Base-by-base conservation (phyloP, 2,329 filamentous ascomycete genomes). In the Tetracladium maxilliforme region DNA sequence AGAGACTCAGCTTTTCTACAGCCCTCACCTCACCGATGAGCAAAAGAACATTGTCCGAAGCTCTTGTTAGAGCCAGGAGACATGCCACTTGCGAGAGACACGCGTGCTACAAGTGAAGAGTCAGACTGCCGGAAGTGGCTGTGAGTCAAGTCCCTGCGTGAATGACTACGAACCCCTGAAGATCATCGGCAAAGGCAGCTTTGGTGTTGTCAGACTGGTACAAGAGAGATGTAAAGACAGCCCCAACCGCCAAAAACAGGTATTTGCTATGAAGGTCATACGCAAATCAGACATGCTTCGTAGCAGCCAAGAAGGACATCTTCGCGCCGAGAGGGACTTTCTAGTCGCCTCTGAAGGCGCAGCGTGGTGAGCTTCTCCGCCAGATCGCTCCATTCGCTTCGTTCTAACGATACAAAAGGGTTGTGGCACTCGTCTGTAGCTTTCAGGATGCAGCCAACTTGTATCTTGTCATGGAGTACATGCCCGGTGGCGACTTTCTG, bases 181-280 rank as follows among this genome's bases (percentile, higher is more conserved):
- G 37, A 63, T 92, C 11, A 61, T 95, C 5, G 86, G 90, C 0
- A 92, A 90, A 45, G 87, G 90, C 7, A 94, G 86, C 43, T 98
- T 95, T 50, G 87, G 90, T 0, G 75, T 93, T 14, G 90, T 98
- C 10, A 70, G 77, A 22, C 61, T 98, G 18, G 86, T 95, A 3
- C 73, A 72, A 28, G 78, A 86, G 44, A 76, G 57, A 34, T 28
- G 34, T 11, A 33, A 42, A 14, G 28, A 28, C 21, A 25, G 10
- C 13, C 3, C 6, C 6, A 9, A 7, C 8, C 22, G 33, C 30
- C 36, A 46, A 29, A 65, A 61, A 25, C 64, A 78, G 29, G 71
- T 93, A 1, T 95, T 77, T 46, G 90, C 90, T 10, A 94, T 95
- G 87, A 95, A 95, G 46, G 80, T 93, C 16, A 95, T 95, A 37